Conservation (phyloP, 371 early-diverging fungal species). For the Actinomortierella ambigua region DNA sequence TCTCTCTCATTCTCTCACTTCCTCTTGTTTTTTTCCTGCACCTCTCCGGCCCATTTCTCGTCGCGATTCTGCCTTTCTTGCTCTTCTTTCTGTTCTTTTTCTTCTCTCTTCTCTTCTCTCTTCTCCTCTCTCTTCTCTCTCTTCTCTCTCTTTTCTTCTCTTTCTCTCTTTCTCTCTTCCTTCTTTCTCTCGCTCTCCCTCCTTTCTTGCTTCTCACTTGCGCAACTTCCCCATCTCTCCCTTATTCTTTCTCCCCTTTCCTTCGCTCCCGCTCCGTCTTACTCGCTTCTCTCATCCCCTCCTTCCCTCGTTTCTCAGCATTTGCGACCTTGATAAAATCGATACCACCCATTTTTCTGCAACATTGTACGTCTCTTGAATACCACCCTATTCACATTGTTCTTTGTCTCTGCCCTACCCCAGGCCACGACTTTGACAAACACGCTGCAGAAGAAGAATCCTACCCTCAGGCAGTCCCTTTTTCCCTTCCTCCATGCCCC, state of each 20-base stretch:
- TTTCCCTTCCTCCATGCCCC: background rate
- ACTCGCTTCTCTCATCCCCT: background rate
- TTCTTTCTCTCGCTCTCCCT: conserved; percentile 3
- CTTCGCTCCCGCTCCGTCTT: conserved; percentile 1
- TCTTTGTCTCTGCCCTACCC: background rate
- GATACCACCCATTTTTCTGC: no score
- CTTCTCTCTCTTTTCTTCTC: background rate
- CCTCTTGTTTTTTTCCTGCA: no score
- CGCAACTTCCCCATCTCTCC: background rate
- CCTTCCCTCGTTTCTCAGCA: background rate
- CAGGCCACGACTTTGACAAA: conserved; percentile 1
- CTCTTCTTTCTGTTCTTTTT: background rate
- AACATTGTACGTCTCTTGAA: background rate
- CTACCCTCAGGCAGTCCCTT: background rate
- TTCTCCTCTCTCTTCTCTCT: background rate
- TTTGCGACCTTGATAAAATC: no score
- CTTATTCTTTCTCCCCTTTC: background rate
- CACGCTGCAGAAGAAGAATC: background rate
- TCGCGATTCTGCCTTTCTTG: background rate
- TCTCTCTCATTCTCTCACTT: no score
- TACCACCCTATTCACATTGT: background rate
- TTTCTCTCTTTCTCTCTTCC: background rate
- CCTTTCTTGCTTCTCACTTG: background rate
- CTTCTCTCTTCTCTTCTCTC: background rate
- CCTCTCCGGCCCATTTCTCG: no score